Base-by-base conservation (phyloP, 2,329 filamentous ascomycete genomes). In the Exophiala xenobiotica region DNA sequence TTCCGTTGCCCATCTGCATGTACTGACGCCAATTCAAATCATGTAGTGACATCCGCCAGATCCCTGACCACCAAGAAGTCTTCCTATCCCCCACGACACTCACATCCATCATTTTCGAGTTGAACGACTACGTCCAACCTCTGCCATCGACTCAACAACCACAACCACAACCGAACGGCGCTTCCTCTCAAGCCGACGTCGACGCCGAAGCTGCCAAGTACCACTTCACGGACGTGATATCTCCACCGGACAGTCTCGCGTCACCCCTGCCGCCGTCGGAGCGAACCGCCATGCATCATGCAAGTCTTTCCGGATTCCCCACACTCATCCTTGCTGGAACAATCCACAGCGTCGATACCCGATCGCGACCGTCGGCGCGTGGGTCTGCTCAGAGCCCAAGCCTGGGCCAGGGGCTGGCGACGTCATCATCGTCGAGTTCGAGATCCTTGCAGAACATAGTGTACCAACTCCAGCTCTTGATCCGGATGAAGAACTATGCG, bases 51-150 rank as follows among this genome's bases (percentile, higher is more conserved):
- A 43, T 63, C 46, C 61, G 61, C 45, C 58, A 63, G 47, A 56
- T 63, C 42, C 61, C 61, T 3, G 57, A 92, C 67, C 88, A 95
- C 69, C 91, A 97, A 74, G 92, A 96, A 76, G 87, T 96, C 61
- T 96, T 85, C 74, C 85, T 96, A 64, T 90, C 95, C 67, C 79
- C 81, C 58, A 79, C 87, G 57, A 90, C 90, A 43, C 91, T 91
- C 69, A 89, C 88, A 2, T 90, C 82, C 71, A 84, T 96, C 67
- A 91, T 96, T 62, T 80, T 96, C 69, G 92, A 97, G 64, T 89
- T 97, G 64, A 87, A 88, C 48, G 86, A 96, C 74, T 86, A 88
- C 49, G 85, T 95, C 18, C 80, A 41, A 4, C 18, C 65, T 5
- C 54, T 41, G 22, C 9, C 45, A 40, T 3, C 20, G 4, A 22